Percentiles rank a stretch among this genome's conserved stretches.
Evolutionary conservation across 805 yeast genomes (phyloP).

Genomic region (Zygosaccharomyces pseudorouxii): DNA sequence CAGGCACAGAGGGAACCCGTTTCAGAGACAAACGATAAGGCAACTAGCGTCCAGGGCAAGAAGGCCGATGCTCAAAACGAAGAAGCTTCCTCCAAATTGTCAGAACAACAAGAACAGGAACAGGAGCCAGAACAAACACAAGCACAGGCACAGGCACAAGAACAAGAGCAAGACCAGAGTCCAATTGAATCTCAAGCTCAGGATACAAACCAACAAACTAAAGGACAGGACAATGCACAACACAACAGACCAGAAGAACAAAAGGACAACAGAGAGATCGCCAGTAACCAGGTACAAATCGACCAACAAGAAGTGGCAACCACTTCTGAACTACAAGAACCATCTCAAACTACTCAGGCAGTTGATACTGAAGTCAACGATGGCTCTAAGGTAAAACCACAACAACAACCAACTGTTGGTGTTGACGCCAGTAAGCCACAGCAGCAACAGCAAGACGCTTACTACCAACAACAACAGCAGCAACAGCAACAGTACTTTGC

Average conservation of each 20-base stretch:
- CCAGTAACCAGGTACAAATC: conserved; percentile 10
- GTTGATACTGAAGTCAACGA: conserved; percentile 14
- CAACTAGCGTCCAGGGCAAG: conserved; percentile 4
- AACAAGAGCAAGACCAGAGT: conserved; percentile 4
- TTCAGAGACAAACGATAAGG: conserved; percentile 18
- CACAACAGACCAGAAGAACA: conserved; percentile 5
- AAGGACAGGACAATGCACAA: conserved; percentile 8
- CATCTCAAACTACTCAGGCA: conserved; percentile 16
- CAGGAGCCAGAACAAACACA: neutral
- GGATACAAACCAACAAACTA: conserved; percentile 6
- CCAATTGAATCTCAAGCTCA: conserved; percentile 9
- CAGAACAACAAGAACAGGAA: conserved; percentile 11
- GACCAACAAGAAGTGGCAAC: conserved; percentile 13
- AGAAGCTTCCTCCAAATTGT: conserved; percentile 10
- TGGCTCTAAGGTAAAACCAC: conserved; percentile 7
- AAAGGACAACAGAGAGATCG: conserved; percentile 9
- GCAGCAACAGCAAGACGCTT: conserved; percentile 15
- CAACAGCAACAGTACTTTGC: conserved; percentile 23
- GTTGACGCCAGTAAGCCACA: conserved; percentile 13
- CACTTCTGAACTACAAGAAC: conserved; percentile 17
- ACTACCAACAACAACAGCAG: conserved; percentile 25
- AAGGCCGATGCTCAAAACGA: conserved; percentile 6
- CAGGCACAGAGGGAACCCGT: conserved; percentile 34
- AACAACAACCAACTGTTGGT: conserved; percentile 10
- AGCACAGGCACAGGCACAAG: no score